phyloP scores from a whole-genome alignment of 345 rosid species.

The Mallotus nudiflorus region DNA sequence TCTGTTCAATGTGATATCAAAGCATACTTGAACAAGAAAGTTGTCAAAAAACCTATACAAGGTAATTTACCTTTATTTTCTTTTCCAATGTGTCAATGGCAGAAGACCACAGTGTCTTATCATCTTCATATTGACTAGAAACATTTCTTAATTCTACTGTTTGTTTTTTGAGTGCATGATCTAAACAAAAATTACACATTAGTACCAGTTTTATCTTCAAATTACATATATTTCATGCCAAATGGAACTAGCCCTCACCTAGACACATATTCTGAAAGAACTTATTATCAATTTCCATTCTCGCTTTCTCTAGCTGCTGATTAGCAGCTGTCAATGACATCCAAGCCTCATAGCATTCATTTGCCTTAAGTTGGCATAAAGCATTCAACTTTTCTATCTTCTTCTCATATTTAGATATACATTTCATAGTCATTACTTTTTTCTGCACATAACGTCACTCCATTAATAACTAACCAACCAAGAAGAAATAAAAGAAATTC shows the following conservation, averaged over 20 bases:
- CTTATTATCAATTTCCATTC: constrained; percentile 19
- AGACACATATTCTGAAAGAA: constrained; percentile 19
- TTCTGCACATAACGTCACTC: neutral
- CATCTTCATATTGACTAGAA: constrained; percentile 29
- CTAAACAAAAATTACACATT: constrained; percentile 22
- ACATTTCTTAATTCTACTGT: constrained; percentile 27
- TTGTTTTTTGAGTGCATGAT: constrained; percentile 30
- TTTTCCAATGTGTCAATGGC: constrained; percentile 27
- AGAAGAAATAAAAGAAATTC: no score
- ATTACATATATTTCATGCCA: neutral
- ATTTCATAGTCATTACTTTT: constrained; percentile 6
- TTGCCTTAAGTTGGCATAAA: constrained; percentile 20
- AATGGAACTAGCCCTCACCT: constrained; percentile 7
- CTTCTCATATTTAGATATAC: constrained; percentile 15
- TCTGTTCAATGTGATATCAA: neutral
- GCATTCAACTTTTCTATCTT: constrained; percentile 20
- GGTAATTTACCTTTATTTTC: constrained; percentile 33
- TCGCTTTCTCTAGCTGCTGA: constrained; percentile 17
- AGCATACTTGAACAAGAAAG: neutral
- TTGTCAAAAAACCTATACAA: no score
- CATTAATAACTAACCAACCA: no score
- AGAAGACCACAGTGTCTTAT: constrained; percentile 31
- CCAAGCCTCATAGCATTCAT: constrained; percentile 32
- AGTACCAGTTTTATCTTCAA: neutral
- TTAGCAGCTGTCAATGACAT: constrained; percentile 26